Base-by-base conservation (phyloP, 352 stramenopile genomes). In the Globisporangium ultimum region DNA sequence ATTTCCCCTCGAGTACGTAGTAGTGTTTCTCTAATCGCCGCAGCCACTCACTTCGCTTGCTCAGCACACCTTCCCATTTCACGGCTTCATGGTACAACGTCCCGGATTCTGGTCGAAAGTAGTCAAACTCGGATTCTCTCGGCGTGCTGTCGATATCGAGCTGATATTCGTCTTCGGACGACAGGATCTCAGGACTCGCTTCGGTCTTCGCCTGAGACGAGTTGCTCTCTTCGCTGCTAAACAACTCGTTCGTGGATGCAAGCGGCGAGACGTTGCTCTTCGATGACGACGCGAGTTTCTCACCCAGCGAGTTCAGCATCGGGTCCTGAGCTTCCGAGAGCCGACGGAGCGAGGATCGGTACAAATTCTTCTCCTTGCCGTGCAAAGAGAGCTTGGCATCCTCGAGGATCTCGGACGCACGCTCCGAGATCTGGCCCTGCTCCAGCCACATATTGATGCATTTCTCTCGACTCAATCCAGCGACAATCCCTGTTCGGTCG, bases 1-100 rank as follows among this genome's bases (percentile, higher is more conserved):
- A 91, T 58, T 92, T 95, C 38, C 84, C 84, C 58, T 93, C 80
- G 22, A 95, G 57, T 40, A 95, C 86, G 58, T 93, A 95, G 47
- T 93, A 95, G 49, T 93, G 84, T 28, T 89, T 88, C 49, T 95
- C 86, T 48, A 92, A 59, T 34, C 84, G 79, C 32, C 86, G 74
- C 48, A 95, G 54, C 86, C 86, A 95, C 55, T 95, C 86, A 57
- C 80, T 92, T 47, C 84, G 77, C 62, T 82, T 78, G 48, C 79
- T 89, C 49, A 95, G 55, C 21, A 91, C 73, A 34, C 86, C 86
- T 71, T 95, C 83, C 86, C 86, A 95, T 48, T 87, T 84, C 15
- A 95, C 83, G 0, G 83, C 81, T 58, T 95, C 85, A 48, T 93
- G 84, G 64, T 91, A 91, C 42, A 91, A 58, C 40, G 81, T 89